phyloP scores from a whole-genome alignment of 805 yeast species.

The Cyberlindnera galapagoensis region DNA sequence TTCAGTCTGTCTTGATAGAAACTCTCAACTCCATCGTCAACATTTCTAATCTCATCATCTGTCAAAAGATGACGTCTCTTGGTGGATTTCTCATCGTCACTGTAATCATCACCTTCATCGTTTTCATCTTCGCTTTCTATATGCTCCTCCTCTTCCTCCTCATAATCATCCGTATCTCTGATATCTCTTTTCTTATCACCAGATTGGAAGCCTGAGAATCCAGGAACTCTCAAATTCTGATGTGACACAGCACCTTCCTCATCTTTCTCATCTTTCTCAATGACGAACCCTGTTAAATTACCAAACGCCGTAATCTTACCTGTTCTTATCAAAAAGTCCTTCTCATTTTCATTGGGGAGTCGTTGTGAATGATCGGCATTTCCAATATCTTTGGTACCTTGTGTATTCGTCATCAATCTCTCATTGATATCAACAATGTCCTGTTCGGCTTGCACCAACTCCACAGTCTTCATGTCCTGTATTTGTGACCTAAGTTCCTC shows the following conservation, averaged over 20 bases:
- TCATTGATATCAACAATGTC: conserved; percentile 61
- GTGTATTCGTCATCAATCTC: conserved; percentile 33
- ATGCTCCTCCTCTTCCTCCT: conserved; percentile 14
- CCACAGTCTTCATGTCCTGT: conserved; percentile 38
- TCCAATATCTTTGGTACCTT: conserved; percentile 1
- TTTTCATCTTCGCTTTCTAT: conserved; percentile 11
- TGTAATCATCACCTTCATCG: conserved; percentile 16
- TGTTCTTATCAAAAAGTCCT: conserved; percentile 76
- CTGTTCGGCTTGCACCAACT: conserved; percentile 43
- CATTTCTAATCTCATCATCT: conserved; percentile 33
- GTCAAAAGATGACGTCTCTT: conserved; percentile 14
- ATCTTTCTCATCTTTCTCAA: conserved; percentile 29
- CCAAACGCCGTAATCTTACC: conserved; percentile 96
- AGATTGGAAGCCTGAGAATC: conserved; percentile 11
- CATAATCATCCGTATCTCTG: conserved; percentile 9
- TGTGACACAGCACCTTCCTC: conserved; percentile 14
- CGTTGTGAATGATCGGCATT: conserved; percentile 18
- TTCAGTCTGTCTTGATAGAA: conserved; percentile 54
- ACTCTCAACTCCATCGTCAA: conserved; percentile 79
- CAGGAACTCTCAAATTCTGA: conserved; percentile 22
- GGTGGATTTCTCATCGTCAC: conserved; percentile 14
- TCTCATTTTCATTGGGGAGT: conserved; percentile 68
- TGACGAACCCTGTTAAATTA: conserved; percentile 47
- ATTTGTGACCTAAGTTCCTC: conserved; percentile 50
- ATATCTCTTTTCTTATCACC: conserved; percentile 10